Conservation (phyloP, 306 rosid species). For the Acacia acuminata region DNA sequence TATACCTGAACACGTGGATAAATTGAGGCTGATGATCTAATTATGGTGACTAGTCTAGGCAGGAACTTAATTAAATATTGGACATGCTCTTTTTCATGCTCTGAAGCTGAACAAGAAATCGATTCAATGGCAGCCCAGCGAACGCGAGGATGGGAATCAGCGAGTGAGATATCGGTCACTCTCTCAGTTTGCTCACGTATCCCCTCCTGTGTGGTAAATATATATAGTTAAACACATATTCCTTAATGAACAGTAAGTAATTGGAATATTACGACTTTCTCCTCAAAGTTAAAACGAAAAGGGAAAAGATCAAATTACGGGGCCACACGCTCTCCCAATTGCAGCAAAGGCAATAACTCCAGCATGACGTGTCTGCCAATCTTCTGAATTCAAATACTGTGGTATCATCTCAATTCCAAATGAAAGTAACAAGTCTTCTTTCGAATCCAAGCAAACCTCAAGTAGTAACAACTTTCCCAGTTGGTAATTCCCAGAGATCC, state of each 20-base stretch:
- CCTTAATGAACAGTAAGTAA: background rate
- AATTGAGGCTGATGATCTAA: background rate
- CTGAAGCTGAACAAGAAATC: background rate
- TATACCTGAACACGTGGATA: conserved; percentile 28
- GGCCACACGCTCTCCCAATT: background rate
- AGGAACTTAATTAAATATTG: conserved; percentile 11
- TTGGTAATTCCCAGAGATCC: background rate
- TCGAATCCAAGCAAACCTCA: background rate
- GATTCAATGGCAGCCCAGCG: conserved; percentile 25
- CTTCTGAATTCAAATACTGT: background rate
- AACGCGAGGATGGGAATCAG: conserved; percentile 23
- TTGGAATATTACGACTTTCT: background rate
- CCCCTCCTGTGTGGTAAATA: conserved; percentile 4
- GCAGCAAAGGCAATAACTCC: conserved; percentile 1
- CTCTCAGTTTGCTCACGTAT: background rate
- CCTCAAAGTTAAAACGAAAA: background rate
- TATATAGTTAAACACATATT: background rate
- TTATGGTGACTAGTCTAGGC: background rate
- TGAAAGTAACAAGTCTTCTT: background rate
- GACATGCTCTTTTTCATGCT: background rate
- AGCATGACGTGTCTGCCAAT: conserved; percentile 33
- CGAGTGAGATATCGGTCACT: background rate
- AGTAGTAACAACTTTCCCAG: conserved; percentile 20
- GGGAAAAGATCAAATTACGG: conserved; percentile 1
- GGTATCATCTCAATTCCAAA: background rate